Base-by-base conservation (phyloP, 176 grass and related monocot genomes). In the Lolium perenne region DNA sequence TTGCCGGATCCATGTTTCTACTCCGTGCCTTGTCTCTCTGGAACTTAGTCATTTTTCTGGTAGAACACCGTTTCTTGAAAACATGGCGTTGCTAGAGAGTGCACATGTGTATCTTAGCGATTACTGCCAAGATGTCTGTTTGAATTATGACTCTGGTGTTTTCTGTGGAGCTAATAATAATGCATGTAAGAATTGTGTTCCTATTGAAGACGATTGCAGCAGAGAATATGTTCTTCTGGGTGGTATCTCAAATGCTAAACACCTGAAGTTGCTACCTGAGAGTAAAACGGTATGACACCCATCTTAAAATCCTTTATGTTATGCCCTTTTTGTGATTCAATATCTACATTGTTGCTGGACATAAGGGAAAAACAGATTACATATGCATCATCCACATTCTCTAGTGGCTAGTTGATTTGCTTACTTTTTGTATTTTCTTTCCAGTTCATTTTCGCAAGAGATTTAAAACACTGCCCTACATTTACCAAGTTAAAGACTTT, bases 171-270 rank as follows among this genome's bases (percentile, higher is more conserved):
- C 32, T 35, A 35, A 35, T 35, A 35, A 35, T 35, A 35, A 35
- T 35, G 32, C 32, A 35, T 35, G 32, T 35, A 35, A 35, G 32
- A 70, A 70, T 41, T 41, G 66, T 41, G 1, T 20, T 20, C 4
- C 15, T 10, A 8, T 4, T 20, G 41, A 41, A 4, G 16, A 70
- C 5, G 32, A 51, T 4, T 51, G 17, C 35, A 41, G 66, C 17
- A 70, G 35, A 3, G 38, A 47, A 0, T 59, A 53, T 32, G 38
- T 79, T 22, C 76, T 86, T 78, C 64, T 79, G 1, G 10, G 69
- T 60, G 76, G 51, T 58, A 38, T 86, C 56, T 79, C 76, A 16
- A 40, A 47, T 20, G 84, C 38, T 70, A 8, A 10, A 54, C 56
- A 35, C 26, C 45, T 86, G n/a, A 22, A 17, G 0, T 11, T 35